Conservation (phyloP, 139 green algal genomes). For the Picochlorum sp. region DNA sequence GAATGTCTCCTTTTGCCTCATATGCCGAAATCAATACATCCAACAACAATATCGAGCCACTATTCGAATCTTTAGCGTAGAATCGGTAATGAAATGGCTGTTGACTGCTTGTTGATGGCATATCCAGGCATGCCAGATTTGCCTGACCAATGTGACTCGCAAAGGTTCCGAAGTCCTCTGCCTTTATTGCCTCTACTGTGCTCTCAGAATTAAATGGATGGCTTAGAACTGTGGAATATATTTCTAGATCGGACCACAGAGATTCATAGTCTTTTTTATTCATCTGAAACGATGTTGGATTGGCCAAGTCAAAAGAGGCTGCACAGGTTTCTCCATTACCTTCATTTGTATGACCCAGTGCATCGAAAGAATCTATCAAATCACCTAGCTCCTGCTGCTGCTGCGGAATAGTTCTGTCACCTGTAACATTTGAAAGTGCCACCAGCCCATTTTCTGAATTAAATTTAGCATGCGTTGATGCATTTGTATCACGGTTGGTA, state of each 20-base stretch:
- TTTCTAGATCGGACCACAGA: not conserved
- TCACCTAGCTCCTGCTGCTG: not conserved
- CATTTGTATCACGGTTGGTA: too few relatives aligned
- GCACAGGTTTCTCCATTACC: too few relatives aligned
- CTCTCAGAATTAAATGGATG: not conserved
- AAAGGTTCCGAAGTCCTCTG: constrained; percentile 10
- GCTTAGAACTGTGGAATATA: not conserved
- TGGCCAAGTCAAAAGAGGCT: too few relatives aligned
- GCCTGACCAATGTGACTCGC: constrained; percentile 20
- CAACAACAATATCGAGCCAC: constrained; percentile 4
- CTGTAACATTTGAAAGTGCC: too few relatives aligned
- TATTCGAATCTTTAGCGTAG: constrained; percentile 6
- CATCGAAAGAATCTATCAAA: not conserved
- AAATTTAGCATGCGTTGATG: too few relatives aligned
- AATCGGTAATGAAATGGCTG: constrained; percentile 16
- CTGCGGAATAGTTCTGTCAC: not conserved
- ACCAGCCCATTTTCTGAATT: not conserved
- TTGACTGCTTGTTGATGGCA: constrained; percentile 3
- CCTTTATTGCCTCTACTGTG: not conserved
- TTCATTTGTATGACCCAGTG: too few relatives aligned
- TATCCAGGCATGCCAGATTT: constrained; percentile 14
- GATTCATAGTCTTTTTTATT: not conserved
- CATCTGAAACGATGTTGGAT: not conserved
- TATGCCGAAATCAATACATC: not conserved
- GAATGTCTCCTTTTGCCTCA: constrained; percentile 3